These are phyloP conservation scores for Mycena haematopus DNA, from an alignment of 768 basidiomycete genomes.

Conservation along the genomic window DNA sequence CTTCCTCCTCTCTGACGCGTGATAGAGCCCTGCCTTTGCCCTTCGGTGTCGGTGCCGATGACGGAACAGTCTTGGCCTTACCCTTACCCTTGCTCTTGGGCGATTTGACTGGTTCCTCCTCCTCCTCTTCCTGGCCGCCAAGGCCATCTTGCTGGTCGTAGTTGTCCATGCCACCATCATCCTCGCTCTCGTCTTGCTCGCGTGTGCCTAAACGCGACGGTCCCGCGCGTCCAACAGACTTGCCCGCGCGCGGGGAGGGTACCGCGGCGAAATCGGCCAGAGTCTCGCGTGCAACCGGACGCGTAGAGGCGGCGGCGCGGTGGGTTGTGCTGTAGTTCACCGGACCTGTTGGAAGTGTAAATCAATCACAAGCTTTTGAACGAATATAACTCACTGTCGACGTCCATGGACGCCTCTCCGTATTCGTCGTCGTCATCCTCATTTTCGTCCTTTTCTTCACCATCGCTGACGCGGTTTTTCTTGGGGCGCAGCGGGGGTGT, in stretches of 20 bases:
- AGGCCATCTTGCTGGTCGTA: constrained; percentile 47
- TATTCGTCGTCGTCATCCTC: constrained; percentile 48
- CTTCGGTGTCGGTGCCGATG: constrained; percentile 42
- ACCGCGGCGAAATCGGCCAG: constrained; percentile 64
- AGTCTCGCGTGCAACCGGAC: constrained; percentile 55
- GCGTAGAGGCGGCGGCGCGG: constrained; percentile 48
- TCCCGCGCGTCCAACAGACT: constrained; percentile 40
- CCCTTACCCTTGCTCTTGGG: constrained; percentile 47
- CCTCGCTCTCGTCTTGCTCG: constrained; percentile 35
- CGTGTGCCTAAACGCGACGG: constrained; percentile 44
- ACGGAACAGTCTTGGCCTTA: constrained; percentile 43
- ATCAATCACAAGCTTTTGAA: not conserved
- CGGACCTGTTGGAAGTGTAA: constrained; percentile 40
- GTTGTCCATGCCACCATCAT: constrained; percentile 36
- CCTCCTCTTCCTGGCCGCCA: constrained; percentile 53
- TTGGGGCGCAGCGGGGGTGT: constrained; percentile 66
- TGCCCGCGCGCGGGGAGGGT: constrained; percentile 58
- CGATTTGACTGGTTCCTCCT: constrained; percentile 38
- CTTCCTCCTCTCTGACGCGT: constrained; percentile 50
- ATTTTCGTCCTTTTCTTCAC: constrained; percentile 18
- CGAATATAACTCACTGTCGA: constrained; percentile 65
- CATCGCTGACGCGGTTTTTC: constrained; percentile 44
- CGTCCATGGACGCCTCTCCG: constrained; percentile 80
- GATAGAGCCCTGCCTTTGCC: constrained; percentile 23
- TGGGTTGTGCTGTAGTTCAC: constrained; percentile 49